Evolutionary conservation across 805 yeast genomes (phyloP).

Genomic region (Nakazawaea populi): DNA sequence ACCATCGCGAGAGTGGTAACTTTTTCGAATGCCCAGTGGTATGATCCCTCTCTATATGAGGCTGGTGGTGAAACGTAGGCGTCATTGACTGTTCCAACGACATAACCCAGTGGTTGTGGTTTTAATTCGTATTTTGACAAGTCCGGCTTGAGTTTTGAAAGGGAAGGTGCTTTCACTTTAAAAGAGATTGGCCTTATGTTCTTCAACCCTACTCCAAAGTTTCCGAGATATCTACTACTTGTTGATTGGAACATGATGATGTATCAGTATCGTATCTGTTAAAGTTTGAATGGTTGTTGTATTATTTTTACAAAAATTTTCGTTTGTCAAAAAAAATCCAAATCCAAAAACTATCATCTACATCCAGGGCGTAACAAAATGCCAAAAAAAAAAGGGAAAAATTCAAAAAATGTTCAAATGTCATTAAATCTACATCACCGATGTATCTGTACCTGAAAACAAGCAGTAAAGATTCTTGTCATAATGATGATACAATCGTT

Average conservation of each 20-base stretch:
- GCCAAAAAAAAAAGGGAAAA: too few species aligned
- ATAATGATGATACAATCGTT: too few species aligned
- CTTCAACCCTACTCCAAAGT: background rate
- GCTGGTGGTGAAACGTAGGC: constrained; percentile 58
- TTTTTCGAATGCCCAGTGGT: constrained; percentile 72
- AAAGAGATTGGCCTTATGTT: background rate
- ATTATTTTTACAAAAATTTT: constrained; percentile 2
- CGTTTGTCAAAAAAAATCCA: constrained; percentile 1
- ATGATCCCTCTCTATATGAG: constrained; percentile 56
- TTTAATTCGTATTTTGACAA: constrained; percentile 4
- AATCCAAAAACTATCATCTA: too few species aligned
- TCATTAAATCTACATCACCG: too few species aligned
- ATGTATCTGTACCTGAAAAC: too few species aligned
- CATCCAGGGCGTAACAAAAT: too few species aligned
- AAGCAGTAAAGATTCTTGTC: too few species aligned
- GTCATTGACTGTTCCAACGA: constrained; percentile 69
- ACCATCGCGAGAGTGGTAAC: constrained; percentile 52
- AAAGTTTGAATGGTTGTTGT: background rate
- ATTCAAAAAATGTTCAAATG: too few species aligned
- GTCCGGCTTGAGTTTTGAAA: background rate
- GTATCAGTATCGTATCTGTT: background rate
- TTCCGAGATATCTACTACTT: background rate
- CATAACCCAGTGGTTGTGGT: constrained; percentile 69
- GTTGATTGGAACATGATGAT: background rate
- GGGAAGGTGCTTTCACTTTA: background rate